Evolutionary conservation across 768 basidiomycete genomes (phyloP).

Genomic region (Gyrodon lividus): DNA sequence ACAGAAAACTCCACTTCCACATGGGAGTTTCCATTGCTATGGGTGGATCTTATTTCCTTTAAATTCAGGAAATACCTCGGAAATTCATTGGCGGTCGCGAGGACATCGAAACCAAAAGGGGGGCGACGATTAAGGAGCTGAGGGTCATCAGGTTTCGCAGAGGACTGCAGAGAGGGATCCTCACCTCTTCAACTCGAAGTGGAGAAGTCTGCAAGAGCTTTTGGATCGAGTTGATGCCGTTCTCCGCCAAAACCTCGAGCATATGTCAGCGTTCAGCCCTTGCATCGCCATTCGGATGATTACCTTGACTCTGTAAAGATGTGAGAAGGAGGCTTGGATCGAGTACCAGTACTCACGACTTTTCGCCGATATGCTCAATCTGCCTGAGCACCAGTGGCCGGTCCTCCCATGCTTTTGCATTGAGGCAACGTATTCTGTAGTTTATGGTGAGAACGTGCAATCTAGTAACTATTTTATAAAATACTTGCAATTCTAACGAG

Average conservation of each 20-base stretch:
- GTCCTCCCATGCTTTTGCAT: slow-evolving; percentile 91
- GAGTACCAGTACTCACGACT: slow-evolving; percentile 58
- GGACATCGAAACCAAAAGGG: slow-evolving; percentile 71
- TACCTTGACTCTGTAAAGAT: slow-evolving; percentile 25
- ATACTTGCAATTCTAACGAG: slow-evolving; percentile 69
- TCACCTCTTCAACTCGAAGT: slow-evolving; percentile 61
- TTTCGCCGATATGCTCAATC: slow-evolving; percentile 87
- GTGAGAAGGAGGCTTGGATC: background rate
- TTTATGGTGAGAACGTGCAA: background rate
- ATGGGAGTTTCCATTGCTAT: slow-evolving; percentile 46
- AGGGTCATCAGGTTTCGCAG: slow-evolving; percentile 4
- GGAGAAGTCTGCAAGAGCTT: slow-evolving; percentile 56
- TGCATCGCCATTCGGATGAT: background rate
- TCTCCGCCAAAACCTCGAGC: slow-evolving; percentile 67
- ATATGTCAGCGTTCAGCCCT: slow-evolving; percentile 12
- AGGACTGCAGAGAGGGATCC: background rate
- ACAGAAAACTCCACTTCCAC: slow-evolving; percentile 58
- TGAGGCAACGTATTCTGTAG: slow-evolving; percentile 69
- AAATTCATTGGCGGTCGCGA: slow-evolving; percentile 58
- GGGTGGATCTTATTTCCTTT: slow-evolving; percentile 42
- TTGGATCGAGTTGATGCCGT: slow-evolving; percentile 65
- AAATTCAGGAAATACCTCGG: slow-evolving; percentile 63
- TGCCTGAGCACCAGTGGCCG: slow-evolving; percentile 81
- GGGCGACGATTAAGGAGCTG: slow-evolving; percentile 73
- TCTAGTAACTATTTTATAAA: background rate